Percentiles rank a stretch among this genome's conserved stretches.
Evolutionary conservation across 164 flowering plant species (phyloP).

Genomic region (Magnolia changhungtana): DNA sequence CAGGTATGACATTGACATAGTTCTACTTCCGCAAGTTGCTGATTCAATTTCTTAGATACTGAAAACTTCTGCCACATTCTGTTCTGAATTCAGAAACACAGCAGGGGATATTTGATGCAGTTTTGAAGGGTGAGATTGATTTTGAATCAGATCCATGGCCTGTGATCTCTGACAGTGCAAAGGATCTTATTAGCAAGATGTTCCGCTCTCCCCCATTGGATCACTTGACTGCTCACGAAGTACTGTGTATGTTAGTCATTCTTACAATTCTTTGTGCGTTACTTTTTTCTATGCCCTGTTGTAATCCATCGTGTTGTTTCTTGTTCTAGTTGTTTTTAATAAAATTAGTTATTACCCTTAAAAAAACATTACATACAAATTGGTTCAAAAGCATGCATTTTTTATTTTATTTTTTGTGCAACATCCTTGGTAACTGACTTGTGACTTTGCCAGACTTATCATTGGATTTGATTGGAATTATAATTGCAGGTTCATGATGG

Average conservation of each 20-base stretch:
- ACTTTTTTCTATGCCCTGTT: not conserved
- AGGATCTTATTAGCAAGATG: slow-evolving; percentile 90
- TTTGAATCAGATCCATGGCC: slow-evolving; percentile 99
- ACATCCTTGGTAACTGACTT: not conserved
- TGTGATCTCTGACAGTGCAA: slow-evolving; percentile 89
- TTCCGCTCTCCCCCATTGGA: slow-evolving; percentile 75
- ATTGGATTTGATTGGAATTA: not conserved
- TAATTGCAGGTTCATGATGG: slow-evolving; percentile 76
- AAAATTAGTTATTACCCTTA: too few species aligned
- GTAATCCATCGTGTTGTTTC: too few species aligned
- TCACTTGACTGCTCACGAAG: slow-evolving; percentile 95
- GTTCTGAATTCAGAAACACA: slow-evolving; percentile 48
- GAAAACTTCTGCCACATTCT: not conserved
- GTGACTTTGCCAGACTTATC: not conserved
- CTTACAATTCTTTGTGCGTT: not conserved
- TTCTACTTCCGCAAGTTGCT: not conserved
- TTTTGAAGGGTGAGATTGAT: slow-evolving; percentile 87
- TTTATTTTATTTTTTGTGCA: too few species aligned
- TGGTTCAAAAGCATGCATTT: too few species aligned
- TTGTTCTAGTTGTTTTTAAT: too few species aligned
- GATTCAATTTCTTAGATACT: slow-evolving; percentile 4
- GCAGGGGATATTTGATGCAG: slow-evolving; percentile 80
- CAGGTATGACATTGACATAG: slow-evolving; percentile 47
- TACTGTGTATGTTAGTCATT: slow-evolving; percentile 59
- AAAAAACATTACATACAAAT: too few species aligned